Conservation (phyloP, 139 green algal genomes). For the Gonium pectorale region DNA sequence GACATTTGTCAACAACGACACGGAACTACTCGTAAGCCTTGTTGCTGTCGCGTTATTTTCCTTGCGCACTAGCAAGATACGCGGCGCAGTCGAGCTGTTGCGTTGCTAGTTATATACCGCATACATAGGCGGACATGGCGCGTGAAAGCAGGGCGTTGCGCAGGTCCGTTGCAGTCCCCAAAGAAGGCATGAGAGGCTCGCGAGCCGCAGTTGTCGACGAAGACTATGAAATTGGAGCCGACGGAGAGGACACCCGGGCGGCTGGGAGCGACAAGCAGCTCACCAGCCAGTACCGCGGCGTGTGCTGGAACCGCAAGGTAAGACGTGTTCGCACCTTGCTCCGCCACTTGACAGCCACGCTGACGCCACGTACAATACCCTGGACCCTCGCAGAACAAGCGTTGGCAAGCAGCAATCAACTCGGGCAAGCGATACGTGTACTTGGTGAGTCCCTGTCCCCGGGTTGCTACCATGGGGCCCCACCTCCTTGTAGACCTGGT, state of each 20-base stretch:
- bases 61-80: too few relatives aligned
- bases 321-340: neutral
- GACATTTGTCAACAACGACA: too few relatives aligned
- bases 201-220: neutral
- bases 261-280: conserved; percentile 13
- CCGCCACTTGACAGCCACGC: neutral
- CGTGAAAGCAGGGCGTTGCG: too few relatives aligned
- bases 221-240: conserved; percentile 6
- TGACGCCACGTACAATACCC: neutral
- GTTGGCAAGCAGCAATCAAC: conserved; percentile 74
- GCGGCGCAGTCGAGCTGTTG: too few relatives aligned
- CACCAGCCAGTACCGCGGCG: conserved; percentile 47
- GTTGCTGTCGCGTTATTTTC: too few relatives aligned
- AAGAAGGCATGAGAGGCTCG: too few relatives aligned
- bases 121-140: too few relatives aligned
- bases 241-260: neutral
- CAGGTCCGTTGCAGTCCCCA: too few relatives aligned
- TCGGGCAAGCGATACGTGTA: conserved; percentile 67
- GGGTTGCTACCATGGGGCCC: too few relatives aligned
- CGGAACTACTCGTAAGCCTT: too few relatives aligned
- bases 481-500: too few relatives aligned
- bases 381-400: conserved; percentile 1
- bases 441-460: conserved; percentile 36
- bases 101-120: too few relatives aligned
- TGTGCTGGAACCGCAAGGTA: conserved; percentile 71